Percentiles rank a stretch among this genome's conserved stretches.
Evolutionary conservation across 1,284 basidiomycete genomes (phyloP).

Genomic region (Ganoderma resinaceum): DNA sequence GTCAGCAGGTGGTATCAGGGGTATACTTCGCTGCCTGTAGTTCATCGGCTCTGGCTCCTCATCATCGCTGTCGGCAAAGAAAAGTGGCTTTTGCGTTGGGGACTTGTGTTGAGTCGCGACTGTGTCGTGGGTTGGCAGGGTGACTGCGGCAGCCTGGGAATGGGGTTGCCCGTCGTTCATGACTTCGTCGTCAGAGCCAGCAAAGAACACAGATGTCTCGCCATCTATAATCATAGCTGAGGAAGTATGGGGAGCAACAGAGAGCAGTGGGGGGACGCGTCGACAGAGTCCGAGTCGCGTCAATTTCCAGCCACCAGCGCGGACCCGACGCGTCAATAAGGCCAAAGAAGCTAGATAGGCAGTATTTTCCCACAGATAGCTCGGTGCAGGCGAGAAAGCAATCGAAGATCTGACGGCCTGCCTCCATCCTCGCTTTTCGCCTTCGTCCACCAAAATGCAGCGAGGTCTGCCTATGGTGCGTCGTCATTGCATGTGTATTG

Average conservation of each 20-base stretch:
- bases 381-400: conserved; percentile 19
- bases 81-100: conserved; percentile 46
- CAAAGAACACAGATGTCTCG: conserved; percentile 44
- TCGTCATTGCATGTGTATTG: background rate
- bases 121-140: conserved; percentile 21
- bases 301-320: conserved; percentile 38
- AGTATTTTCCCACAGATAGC: conserved; percentile 22
- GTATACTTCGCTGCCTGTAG: background rate
- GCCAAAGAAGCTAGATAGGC: conserved; percentile 16
- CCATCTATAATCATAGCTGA: conserved; percentile 14
- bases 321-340: conserved; percentile 31
- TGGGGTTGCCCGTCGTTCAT: conserved; percentile 7
- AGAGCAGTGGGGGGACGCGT: conserved; percentile 17
- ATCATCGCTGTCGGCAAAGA: conserved; percentile 67
- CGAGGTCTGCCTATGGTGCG: conserved; percentile 74
- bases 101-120: conserved; percentile 10
- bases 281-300: conserved; percentile 23
- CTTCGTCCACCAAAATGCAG: conserved; percentile 63
- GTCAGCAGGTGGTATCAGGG: background rate
- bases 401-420: conserved; percentile 18
- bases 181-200: conserved; percentile 45
- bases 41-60: conserved; percentile 47
- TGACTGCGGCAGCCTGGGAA: conserved; percentile 2
- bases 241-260: conserved; percentile 3
- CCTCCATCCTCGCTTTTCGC: conserved; percentile 1